phyloP scores from a whole-genome alignment of 495 filamentous ascomycete genomes.

The Articulospora tetracladia region DNA sequence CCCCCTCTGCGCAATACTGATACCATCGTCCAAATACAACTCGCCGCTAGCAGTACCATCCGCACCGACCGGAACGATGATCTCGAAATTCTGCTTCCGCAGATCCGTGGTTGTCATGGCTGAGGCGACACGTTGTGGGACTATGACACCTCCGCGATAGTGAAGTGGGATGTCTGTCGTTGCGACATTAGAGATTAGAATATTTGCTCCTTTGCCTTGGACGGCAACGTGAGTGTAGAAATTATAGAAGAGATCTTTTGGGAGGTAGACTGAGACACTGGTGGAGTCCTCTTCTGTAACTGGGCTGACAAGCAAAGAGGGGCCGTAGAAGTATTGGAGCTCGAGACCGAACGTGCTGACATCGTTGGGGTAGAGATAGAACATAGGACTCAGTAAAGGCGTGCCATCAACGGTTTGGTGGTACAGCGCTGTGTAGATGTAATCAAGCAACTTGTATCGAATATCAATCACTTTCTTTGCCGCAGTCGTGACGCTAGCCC shows the following conservation, averaged over 20 bases:
- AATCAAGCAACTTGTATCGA: slow-evolving; percentile 83
- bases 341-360: slow-evolving; percentile 81
- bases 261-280: slow-evolving; percentile 72
- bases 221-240: slow-evolving; percentile 81
- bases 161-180: slow-evolving; percentile 77
- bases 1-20: slow-evolving; percentile 45
- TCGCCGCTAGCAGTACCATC: slow-evolving; percentile 72
- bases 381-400: slow-evolving; percentile 85
- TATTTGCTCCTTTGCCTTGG: slow-evolving; percentile 69
- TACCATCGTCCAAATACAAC: slow-evolving; percentile 87
- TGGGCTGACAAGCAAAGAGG: slow-evolving; percentile 79
- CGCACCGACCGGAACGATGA: slow-evolving; percentile 68
- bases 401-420: slow-evolving; percentile 75
- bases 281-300: slow-evolving; percentile 69
- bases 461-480: slow-evolving; percentile 70
- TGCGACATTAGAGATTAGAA: slow-evolving; percentile 62
- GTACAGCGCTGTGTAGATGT: slow-evolving; percentile 96
- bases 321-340: slow-evolving; percentile 86
- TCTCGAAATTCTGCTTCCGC: slow-evolving; percentile 90
- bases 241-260: slow-evolving; percentile 86
- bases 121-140: slow-evolving; percentile 75
- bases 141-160: slow-evolving; percentile 85
- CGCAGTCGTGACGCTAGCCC: slow-evolving; percentile 57
- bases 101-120: slow-evolving; percentile 78
- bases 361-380: slow-evolving; percentile 81